A percentile compares a stretch with the other conserved stretches of the same genome.
Evolutionary conservation across 2,329 filamentous ascomycete species (phyloP).

Genomic region (Aquanectria penicillioides): DNA sequence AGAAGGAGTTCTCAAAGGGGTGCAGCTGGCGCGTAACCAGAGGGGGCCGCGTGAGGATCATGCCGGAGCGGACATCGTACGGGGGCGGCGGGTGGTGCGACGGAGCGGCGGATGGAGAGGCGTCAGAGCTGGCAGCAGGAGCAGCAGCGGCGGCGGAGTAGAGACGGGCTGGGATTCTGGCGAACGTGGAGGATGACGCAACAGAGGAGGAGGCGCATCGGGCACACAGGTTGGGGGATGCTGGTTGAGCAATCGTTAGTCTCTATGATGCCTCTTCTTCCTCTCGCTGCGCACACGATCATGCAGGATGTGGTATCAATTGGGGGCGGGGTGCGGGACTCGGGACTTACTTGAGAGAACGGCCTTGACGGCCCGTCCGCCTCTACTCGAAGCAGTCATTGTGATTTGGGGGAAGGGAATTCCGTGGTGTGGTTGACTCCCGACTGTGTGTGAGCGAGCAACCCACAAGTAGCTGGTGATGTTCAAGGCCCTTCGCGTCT

Average conservation of each 20-base stretch:
- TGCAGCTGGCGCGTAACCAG: slow-evolving; percentile 85
- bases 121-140: slow-evolving; percentile 29
- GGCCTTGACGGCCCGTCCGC: slow-evolving; percentile 59
- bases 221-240: slow-evolving; percentile 48
- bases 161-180: slow-evolving; percentile 44
- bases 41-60: slow-evolving; percentile 89
- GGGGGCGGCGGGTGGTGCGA: slow-evolving; percentile 33
- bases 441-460: slow-evolving; percentile 25
- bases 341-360: slow-evolving; percentile 59
- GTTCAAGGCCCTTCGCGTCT: slow-evolving; percentile 27
- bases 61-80: slow-evolving; percentile 68
- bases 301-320: slow-evolving; percentile 30
- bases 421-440: slow-evolving; percentile 25
- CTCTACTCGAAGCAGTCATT: slow-evolving; percentile 68
- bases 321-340: slow-evolving; percentile 13
- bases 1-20: slow-evolving; percentile 91
- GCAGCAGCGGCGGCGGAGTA: slow-evolving; percentile 48
- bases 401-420: slow-evolving; percentile 10
- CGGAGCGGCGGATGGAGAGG: slow-evolving; percentile 32
- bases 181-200: slow-evolving; percentile 32
- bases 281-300: not conserved
- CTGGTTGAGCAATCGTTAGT: slow-evolving; percentile 24
- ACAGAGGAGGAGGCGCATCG: slow-evolving; percentile 50
- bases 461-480: slow-evolving; percentile 29
- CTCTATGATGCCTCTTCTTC: not conserved